A percentile compares a stretch with the other conserved stretches of the same genome.
Evolutionary conservation across 768 basidiomycete species (phyloP).

Genomic region (Russula earlei): DNA sequence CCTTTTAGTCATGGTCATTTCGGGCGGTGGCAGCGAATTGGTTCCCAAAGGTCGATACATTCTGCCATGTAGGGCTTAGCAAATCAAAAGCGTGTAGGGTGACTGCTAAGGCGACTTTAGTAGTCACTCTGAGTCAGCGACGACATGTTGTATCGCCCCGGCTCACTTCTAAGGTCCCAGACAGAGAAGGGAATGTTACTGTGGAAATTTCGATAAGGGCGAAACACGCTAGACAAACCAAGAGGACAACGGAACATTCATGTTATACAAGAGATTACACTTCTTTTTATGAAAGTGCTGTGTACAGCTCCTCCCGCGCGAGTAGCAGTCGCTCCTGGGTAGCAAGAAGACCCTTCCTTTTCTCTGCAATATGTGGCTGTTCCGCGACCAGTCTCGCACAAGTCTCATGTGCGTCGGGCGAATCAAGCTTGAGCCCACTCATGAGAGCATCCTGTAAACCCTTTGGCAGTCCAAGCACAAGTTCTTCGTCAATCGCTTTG

Average conservation of each 20-base stretch:
- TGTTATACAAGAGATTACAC: background rate
- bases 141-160: too few species aligned
- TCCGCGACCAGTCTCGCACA: conserved; percentile 48
- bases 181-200: too few species aligned
- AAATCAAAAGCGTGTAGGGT: too few species aligned
- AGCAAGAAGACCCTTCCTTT: conserved; percentile 40
- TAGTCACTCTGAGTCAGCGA: too few species aligned
- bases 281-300: background rate
- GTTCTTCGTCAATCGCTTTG: conserved; percentile 39
- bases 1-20: background rate
- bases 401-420: conserved; percentile 35
- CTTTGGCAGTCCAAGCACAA: conserved; percentile 43
- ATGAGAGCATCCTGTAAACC: conserved; percentile 39
- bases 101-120: too few species aligned
- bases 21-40: background rate
- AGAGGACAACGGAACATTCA: background rate
- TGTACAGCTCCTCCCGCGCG: conserved; percentile 35
- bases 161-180: too few species aligned
- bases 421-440: conserved; percentile 43
- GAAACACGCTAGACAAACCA: too few species aligned
- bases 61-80: too few species aligned
- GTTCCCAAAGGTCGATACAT: too few species aligned
- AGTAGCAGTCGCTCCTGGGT: conserved; percentile 40
- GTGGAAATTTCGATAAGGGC: too few species aligned
- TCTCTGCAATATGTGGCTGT: conserved; percentile 33